Conservation (phyloP, 495 filamentous ascomycete species). For the Xylaria longipes region DNA sequence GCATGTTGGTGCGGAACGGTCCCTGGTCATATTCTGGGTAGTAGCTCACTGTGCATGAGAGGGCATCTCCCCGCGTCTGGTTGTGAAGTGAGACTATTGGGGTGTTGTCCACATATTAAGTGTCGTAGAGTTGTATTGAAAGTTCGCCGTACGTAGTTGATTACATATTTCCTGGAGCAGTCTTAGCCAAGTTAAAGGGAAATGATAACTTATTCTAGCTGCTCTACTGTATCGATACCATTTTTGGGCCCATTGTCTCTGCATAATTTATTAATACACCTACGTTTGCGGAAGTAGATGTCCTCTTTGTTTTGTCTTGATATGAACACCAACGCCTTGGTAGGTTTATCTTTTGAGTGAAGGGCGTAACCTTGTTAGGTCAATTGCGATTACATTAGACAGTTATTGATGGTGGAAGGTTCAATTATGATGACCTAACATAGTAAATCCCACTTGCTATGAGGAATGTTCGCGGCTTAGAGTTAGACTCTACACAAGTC, state of each 20-base stretch:
- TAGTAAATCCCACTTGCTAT: not conserved
- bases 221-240: not conserved
- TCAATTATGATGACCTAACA: not conserved
- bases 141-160: not conserved
- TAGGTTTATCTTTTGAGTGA: not conserved
- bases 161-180: not conserved
- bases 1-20: not conserved
- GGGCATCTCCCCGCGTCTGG: not conserved
- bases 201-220: not conserved
- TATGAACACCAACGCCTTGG: not conserved
- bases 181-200: not conserved
- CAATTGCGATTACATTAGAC: too few relatives aligned
- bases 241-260: not conserved
- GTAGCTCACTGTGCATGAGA: not conserved
- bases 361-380: not conserved
- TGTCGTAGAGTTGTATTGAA: not conserved
- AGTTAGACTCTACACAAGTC: not conserved
- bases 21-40: not conserved
- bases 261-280: not conserved
- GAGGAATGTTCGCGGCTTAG: not conserved
- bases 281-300: constrained; percentile 5
- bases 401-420: too few relatives aligned
- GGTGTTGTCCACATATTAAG: not conserved
- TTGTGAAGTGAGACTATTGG: not conserved
- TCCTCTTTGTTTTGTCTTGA: not conserved